Evolutionary conservation across 352 stramenopile genomes (phyloP), one percentile per base, ranked within the genome.

Genomic region (Phytophthora cactorum): DNA sequence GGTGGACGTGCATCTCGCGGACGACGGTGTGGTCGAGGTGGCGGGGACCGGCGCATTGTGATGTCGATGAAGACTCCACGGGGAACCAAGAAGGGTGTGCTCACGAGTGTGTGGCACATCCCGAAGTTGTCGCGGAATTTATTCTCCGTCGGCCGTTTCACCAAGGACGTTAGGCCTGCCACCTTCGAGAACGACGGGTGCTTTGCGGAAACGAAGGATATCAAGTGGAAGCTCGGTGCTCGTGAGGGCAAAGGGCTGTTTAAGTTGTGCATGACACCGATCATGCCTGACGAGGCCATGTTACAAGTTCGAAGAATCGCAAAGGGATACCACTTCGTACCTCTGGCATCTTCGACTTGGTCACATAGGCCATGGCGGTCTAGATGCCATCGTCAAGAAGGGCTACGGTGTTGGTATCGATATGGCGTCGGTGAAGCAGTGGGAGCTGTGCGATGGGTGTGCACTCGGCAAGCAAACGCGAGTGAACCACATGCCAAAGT

Each of bases 11-110:
- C 27, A 59, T 27, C 67, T 66, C n/a, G 67, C 61, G 12, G 67
- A 70, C 34, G 54, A 75, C 28, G 67, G 54, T 36, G 54, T 63
- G 11, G 54, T 74, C 22, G 47, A 70, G 15, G 17, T 0, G 17
- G 17, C 0, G 17, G 17, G 17, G 17, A 22, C 17, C 17, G 17
- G 17, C 17, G 17, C 38, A 64, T 66, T 51, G 45, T 68, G 14
- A 74, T 74, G 59, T 53, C 49, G 14, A 67, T 63, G 65, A 68
- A 63, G 45, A 61, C 63, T 29, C 45, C 57, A 56, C 38, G 17
- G 5, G 51, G 56, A 4, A 61, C 39, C 5, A 68, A 63, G 45
- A 47, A 63, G 52, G 52, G 52, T 58, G 32, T 57, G 52, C 45
- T 68, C 41, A 62, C 52, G 14, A 47, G 4, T 4, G 52, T 68